These are phyloP conservation scores for Sphaceloma murrayae DNA, from an alignment of 2,329 filamentous ascomycete species.

Conservation along the genomic window DNA sequence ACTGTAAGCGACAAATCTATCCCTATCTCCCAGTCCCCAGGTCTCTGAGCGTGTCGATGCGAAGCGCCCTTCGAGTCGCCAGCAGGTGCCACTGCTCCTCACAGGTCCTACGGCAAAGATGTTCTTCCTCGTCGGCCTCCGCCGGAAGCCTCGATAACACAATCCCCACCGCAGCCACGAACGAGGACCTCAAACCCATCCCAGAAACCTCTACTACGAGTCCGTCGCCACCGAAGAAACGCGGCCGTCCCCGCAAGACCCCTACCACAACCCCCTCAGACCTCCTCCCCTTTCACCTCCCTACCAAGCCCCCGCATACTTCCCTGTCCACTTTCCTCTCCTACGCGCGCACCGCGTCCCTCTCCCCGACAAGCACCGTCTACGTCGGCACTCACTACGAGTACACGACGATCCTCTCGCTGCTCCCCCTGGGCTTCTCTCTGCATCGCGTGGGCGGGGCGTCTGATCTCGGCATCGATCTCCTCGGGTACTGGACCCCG, in stretches of 20 bases:
- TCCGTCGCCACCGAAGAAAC: conserved; percentile 10
- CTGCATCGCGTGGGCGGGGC: conserved; percentile 56
- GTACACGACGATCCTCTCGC: conserved; percentile 52
- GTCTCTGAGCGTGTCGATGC: too few relatives aligned
- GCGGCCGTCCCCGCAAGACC: conserved; percentile 17
- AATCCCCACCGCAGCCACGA: background rate
- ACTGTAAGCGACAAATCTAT: too few relatives aligned
- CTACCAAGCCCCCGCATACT: too few relatives aligned
- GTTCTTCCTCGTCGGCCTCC: background rate
- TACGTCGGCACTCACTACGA: conserved; percentile 71
- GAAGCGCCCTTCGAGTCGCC: background rate
- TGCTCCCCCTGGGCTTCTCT: conserved; percentile 53
- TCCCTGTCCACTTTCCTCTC: conserved; percentile 54
- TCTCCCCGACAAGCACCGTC: conserved; percentile 48
- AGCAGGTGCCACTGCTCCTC: background rate
- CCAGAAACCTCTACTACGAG: background rate
- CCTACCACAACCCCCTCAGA: conserved; percentile 25
- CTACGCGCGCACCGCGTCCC: conserved; percentile 49
- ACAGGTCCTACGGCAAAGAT: background rate
- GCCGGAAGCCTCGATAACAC: too few relatives aligned
- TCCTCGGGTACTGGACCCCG: conserved; percentile 60
- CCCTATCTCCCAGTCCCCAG: too few relatives aligned
- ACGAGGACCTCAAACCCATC: background rate
- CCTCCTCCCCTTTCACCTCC: too few relatives aligned
- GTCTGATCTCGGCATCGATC: conserved; percentile 63